Base-by-base conservation (phyloP, 2,329 filamentous ascomycete species). In the Fulvia fulva region DNA sequence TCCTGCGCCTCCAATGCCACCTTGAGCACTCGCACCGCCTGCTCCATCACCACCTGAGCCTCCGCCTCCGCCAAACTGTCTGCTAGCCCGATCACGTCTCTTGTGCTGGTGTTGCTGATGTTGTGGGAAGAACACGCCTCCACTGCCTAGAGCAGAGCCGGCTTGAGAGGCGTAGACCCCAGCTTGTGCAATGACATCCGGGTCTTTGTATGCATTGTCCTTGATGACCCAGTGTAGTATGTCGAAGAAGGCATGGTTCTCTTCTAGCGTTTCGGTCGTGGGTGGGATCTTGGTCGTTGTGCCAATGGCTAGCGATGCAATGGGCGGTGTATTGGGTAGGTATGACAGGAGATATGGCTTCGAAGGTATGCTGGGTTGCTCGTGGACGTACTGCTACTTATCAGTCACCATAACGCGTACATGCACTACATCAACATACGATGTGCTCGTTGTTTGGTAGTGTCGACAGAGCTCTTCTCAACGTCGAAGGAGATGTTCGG, bases 101-200 rank as follows among this genome's bases (percentile, higher is more conserved):
- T 65, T 57, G 28, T 57, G 50, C 45, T 59, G 51, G 43, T 56
- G 51, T 25, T 65, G 60, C 26, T 64, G 66, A 34, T 70, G 70
- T 66, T 67, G 70, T 62, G 76, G 72, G 64, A 80, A 76, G 63
- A 82, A 74, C 26, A 78, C 73, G 28, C 80, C 80, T 14, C 80
- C 80, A 6, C 76, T 77, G 43, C 77, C 79, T 16, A 85, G 71
- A 28, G 78, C 78, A 34, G 81, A 79, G 22, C 83, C 84, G 4
- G 81, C 78, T 2, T 81, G 80, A 1, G 83, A 85, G 5, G 80
- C 80, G 75, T 84, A 86, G 54, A 83, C 81, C 41, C 81, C 77
- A 3, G 84, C 84, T 71, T 86, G 82, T 2, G 80, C 80, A 60
- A 81, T 75, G 11, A 85, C 79, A 21, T 79, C 77, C 0, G 83